A percentile compares a stretch with the other conserved stretches of the same genome.
phyloP scores from a whole-genome alignment of 306 rosid genomes.

The Ochetophila trinervis region DNA sequence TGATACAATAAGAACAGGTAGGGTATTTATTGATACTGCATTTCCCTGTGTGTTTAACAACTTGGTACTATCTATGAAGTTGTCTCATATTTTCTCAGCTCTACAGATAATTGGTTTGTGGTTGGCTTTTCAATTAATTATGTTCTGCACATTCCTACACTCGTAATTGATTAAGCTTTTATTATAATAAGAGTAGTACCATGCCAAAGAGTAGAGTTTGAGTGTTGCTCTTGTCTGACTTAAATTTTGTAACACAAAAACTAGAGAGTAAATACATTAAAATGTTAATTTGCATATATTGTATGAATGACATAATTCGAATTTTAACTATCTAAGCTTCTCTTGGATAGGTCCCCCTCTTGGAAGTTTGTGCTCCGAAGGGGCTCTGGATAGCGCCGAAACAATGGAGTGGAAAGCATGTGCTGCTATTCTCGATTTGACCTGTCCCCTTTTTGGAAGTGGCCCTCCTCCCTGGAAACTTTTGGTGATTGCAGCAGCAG shows the following conservation, averaged over 20 bases:
- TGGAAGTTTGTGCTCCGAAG: conserved; percentile 9
- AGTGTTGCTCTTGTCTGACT: not conserved
- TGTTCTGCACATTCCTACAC: no score
- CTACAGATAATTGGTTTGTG: no score
- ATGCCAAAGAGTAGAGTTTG: no score
- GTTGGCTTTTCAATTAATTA: no score
- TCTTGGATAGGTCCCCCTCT: not conserved
- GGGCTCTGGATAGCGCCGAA: conserved; percentile 23
- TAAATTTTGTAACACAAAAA: not conserved
- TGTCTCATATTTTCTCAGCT: no score
- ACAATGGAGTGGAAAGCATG: conserved; percentile 22
- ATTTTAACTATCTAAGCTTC: not conserved
- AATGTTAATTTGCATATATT: not conserved
- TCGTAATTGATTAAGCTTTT: no score
- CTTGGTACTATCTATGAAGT: no score
- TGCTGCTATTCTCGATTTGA: conserved; percentile 26
- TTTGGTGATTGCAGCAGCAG: conserved; percentile 8
- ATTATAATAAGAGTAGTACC: no score
- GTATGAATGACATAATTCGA: not conserved
- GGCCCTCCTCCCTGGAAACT: conserved; percentile 16
- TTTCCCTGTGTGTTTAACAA: no score
- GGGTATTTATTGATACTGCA: no score
- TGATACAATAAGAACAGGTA: no score
- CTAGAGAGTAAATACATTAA: not conserved
- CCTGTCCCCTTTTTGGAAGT: conserved; percentile 30